Percentiles rank a stretch among this genome's conserved stretches.
Evolutionary conservation across 768 basidiomycete genomes (phyloP).

Genomic region (Collybiopsis confluens): DNA sequence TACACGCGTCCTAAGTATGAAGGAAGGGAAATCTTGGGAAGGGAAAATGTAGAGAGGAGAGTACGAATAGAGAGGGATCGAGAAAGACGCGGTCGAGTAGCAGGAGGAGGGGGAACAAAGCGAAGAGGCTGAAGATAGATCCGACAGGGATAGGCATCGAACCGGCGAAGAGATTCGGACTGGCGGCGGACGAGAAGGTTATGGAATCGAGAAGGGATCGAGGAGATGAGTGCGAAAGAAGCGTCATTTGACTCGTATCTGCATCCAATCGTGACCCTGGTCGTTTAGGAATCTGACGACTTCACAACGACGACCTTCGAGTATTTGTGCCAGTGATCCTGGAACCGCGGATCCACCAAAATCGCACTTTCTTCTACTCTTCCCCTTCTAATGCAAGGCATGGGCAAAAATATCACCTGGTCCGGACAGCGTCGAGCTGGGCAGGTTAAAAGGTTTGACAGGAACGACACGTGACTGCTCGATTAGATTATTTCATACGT

Average conservation of each 20-base stretch:
- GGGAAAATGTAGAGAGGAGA: conserved; percentile 15
- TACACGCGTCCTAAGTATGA: neutral
- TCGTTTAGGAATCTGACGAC: too few species aligned
- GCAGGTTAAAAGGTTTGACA: too few species aligned
- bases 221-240: conserved; percentile 13
- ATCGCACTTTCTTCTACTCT: too few species aligned
- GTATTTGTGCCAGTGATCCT: too few species aligned
- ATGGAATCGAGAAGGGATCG: conserved; percentile 18
- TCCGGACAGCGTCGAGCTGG: too few species aligned
- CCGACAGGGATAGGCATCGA: conserved; percentile 9
- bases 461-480: too few species aligned
- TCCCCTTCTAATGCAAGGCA: too few species aligned
- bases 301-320: too few species aligned
- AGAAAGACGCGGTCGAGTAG: conserved; percentile 8
- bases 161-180: conserved; percentile 12
- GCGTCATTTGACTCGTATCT: conserved; percentile 21
- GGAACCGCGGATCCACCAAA: too few species aligned
- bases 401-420: too few species aligned
- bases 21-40: conserved; percentile 16
- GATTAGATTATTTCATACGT: too few species aligned
- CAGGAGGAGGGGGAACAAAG: conserved; percentile 19
- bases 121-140: conserved; percentile 14
- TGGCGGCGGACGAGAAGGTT: conserved; percentile 9
- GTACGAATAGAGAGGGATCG: conserved; percentile 5
- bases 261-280: too few species aligned